Evolutionary conservation across 225 moss, liverwort and hornwort genomes (phyloP), one percentile per base, ranked within the genome.

Genomic region (Polytrichum commune): DNA sequence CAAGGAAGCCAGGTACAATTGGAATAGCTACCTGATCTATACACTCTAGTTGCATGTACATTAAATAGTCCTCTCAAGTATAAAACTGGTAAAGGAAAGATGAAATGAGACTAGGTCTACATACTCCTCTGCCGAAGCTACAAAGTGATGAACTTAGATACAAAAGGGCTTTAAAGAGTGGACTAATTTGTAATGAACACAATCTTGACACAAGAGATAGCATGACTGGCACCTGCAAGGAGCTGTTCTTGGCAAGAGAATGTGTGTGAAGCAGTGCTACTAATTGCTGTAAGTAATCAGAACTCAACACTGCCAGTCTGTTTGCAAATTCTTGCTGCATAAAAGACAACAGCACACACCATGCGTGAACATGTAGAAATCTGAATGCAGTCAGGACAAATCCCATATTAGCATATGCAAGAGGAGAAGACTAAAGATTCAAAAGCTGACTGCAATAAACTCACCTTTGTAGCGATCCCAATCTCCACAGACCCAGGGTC

Each of bases 301-400:
- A 71, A 81, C 84, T 91, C 70, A 98, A 80, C 25, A 95, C 77
- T 46, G 81, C 73, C 71, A 95, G 46, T 78, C 94, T 93, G 57
- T 98, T 98, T 54, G 92, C 88, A 65, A 83, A 80, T 74, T 94
- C 97, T 73, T 95, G 87, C 95, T 94, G 88, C 84, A 88, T 46
- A 71, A 76, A 85, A 55, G 72, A 70, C 73, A 71, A 66, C 26
- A 63, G 6, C 27, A 73, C 25, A 66, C 65, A 78, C 27, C 29
- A 33, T 46, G 62, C 19, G 53, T 16, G 55, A 64, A 27, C 64
- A 73, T 19, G 35, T 29, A 10, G 6, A 23, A 24, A 27, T 35
- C 25, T 70, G 33, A 22, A 16, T 60, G 55, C 29, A 23, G 23
- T 25, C 25, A 26, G 46, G 46, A 16, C 46, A 13, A 46, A 46